A percentile compares a stretch with the other conserved stretches of the same genome.
These are phyloP conservation scores for Mycosphaerella arachidis DNA, from an alignment of 2,329 filamentous ascomycete species.

Conservation along the genomic window DNA sequence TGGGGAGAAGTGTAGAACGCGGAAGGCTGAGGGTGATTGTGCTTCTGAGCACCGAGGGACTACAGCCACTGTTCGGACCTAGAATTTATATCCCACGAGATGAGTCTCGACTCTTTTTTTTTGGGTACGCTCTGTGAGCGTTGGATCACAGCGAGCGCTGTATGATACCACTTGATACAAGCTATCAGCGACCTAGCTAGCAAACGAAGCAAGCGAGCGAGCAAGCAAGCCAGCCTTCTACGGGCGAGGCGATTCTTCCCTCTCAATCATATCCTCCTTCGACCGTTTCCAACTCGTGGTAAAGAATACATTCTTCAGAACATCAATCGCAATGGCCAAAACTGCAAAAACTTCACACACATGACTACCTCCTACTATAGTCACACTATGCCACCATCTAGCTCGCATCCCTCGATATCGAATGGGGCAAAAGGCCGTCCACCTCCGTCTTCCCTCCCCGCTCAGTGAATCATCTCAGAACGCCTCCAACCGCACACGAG, in stretches of 20 bases:
- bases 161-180: neutral
- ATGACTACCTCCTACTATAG: too few relatives aligned
- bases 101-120: neutral
- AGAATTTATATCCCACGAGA: neutral
- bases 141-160: neutral
- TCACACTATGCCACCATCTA: too few relatives aligned
- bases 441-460: neutral
- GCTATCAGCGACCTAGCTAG: neutral
- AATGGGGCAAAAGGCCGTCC: too few relatives aligned
- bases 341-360: too few relatives aligned
- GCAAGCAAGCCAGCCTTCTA: neutral
- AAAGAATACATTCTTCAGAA: too few relatives aligned
- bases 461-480: neutral
- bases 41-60: neutral
- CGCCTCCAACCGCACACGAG: neutral
- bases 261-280: neutral
- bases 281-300: too few relatives aligned
- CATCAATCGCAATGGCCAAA: too few relatives aligned
- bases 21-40: neutral
- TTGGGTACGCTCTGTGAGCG: neutral
- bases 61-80: neutral
- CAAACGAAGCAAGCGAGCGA: neutral
- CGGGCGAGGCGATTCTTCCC: neutral
- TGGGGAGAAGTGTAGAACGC: conserved; percentile 66
- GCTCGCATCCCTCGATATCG: too few relatives aligned